These are phyloP conservation scores for Puccinia coronata DNA, from an alignment of 1,284 basidiomycete species.

Conservation along the genomic window DNA sequence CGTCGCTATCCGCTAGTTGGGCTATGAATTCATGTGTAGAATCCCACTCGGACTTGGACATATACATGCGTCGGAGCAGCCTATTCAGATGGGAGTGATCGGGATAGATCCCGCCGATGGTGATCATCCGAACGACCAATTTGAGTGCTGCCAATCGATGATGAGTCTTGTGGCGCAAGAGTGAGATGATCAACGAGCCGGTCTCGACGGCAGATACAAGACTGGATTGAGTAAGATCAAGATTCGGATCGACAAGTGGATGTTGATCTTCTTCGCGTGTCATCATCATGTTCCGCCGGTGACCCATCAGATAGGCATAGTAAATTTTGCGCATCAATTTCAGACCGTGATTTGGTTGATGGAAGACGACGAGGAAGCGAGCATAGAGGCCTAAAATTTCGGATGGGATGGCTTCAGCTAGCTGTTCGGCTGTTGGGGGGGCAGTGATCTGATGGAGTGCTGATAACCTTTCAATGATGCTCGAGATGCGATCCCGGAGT, in stretches of 20 bases:
- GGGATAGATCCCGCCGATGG: conserved; percentile 39
- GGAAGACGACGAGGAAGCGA: conserved; percentile 33
- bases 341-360: conserved; percentile 36
- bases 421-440: conserved; percentile 31
- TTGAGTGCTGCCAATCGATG: conserved; percentile 42
- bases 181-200: conserved; percentile 35
- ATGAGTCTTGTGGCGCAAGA: conserved; percentile 40
- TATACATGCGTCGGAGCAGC: conserved; percentile 41
- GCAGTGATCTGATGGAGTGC: conserved; percentile 16
- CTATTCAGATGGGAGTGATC: conserved; percentile 15
- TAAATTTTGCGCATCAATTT: conserved; percentile 48
- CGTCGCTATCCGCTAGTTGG: neutral
- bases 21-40: conserved; percentile 24
- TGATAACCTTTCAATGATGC: conserved; percentile 30
- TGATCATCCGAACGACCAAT: conserved; percentile 44
- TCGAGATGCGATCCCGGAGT: conserved; percentile 6
- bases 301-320: conserved; percentile 43
- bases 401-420: conserved; percentile 34
- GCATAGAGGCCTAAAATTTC: conserved; percentile 33
- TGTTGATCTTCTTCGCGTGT: neutral
- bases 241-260: neutral
- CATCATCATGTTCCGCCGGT: conserved; percentile 10
- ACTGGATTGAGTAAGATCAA: neutral
- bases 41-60: conserved; percentile 48
- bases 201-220: conserved; percentile 18